These are phyloP conservation scores for Candida hungchunana DNA, from an alignment of 805 yeast genomes.

Conservation along the genomic window DNA sequence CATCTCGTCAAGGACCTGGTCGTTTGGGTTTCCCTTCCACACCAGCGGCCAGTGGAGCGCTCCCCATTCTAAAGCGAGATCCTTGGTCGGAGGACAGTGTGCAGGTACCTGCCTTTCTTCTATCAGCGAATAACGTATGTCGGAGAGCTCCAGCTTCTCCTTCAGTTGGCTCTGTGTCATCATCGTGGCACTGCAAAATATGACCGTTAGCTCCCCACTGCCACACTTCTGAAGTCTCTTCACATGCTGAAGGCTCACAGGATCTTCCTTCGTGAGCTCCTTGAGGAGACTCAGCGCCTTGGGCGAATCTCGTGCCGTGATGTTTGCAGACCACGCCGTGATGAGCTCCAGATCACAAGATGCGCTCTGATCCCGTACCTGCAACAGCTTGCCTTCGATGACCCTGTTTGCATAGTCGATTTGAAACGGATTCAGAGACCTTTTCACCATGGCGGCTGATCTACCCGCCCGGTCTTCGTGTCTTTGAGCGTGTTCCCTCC, in stretches of 20 bases:
- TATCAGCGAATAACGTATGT: conserved; percentile 22
- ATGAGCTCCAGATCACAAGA: conserved; percentile 27
- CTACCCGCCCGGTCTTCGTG: no score
- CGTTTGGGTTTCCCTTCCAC: conserved; percentile 91
- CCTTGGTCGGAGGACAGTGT: conserved; percentile 66
- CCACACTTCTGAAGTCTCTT: conserved; percentile 48
- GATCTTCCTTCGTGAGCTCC: conserved; percentile 23
- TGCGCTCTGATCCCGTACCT: conserved; percentile 31
- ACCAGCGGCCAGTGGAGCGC: conserved; percentile 74
- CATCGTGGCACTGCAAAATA: conserved; percentile 39
- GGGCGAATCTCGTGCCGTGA: conserved; percentile 34
- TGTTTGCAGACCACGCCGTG: conserved; percentile 45
- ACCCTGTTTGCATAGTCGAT: conserved; percentile 46
- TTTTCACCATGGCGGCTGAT: conserved; percentile 32
- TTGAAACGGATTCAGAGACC: conserved; percentile 28
- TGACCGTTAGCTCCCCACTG: conserved; percentile 31
- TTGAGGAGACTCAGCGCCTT: conserved; percentile 25
- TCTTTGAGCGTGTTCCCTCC: no score
- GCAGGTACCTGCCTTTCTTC: conserved; percentile 43
- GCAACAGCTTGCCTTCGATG: conserved; percentile 41
- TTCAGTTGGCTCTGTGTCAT: conserved; percentile 26
- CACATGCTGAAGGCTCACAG: conserved; percentile 36
- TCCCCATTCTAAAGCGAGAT: conserved; percentile 65
- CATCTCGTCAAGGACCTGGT: conserved; percentile 60
- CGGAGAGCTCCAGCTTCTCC: conserved; percentile 13